Evolutionary conservation across 2,329 filamentous ascomycete genomes (phyloP), one percentile per base, ranked within the genome.

Genomic region (Penicillium decumbens): DNA sequence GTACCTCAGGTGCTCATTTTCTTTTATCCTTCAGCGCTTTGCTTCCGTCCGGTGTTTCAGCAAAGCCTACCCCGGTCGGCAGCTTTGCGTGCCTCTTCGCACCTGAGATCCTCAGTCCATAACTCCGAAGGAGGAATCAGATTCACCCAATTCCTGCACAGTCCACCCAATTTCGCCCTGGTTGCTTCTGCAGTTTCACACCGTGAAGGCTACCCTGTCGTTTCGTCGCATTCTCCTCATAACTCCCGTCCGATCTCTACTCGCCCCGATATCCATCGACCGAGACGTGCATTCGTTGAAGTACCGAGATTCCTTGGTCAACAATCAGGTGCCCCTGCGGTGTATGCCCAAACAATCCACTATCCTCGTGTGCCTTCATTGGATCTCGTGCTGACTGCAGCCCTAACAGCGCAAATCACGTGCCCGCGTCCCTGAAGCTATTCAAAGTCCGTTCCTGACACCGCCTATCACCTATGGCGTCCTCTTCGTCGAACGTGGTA

Each of bases 401-500:
- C 48, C 27, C 28, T 53, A 47, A 58, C 41, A 43, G 47, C 47
- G 35, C 40, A 28, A 39, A 53, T 58, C 57, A 58, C 55, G 58
- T 61, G 57, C 42, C 45, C 38, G 41, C 45, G 52, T 56, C 50
- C 50, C 43, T 58, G 53, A 58, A 53, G 47, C 50, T 44, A 51
- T 58, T 44, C 38, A 52, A 50, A 58, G 51, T 53, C 37, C 42
- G 40, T 56, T 50, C 41, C 43, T 41, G 43, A 37, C 46, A 47
- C 35, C 39, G 42, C 35, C 35, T 30, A 39, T 33, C 49, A 54
- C 41, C 44, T 45, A 93, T 93, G 89, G 84, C 89, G 51, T 91
- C 88, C 58, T 89, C 87, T 53, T 93, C 89, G 57, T 95, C 90
- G 55, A 97, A 97, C 75, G 93, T 98, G 62, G 93, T 97, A 66